Evolutionary conservation across 2,329 filamentous ascomycete species (phyloP).

Genomic region (Exophiala oligosperma): DNA sequence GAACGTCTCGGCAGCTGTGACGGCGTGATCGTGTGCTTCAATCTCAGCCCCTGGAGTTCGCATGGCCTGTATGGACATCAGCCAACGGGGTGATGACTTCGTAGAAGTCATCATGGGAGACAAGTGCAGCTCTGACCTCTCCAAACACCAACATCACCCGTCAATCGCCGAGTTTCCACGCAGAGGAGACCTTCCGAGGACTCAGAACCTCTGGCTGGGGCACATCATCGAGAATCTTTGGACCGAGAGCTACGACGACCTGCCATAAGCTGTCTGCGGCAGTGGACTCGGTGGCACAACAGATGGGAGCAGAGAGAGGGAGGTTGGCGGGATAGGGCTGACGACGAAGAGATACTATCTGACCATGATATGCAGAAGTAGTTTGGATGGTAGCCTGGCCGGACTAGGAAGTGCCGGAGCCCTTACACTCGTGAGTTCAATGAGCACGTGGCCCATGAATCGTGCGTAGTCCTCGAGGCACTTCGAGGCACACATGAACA

Average conservation of each 20-base stretch:
- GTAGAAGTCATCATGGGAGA: slow-evolving; percentile 31
- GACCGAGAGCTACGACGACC: slow-evolving; percentile 18
- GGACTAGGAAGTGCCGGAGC: too few species aligned
- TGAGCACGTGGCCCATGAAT: too few species aligned
- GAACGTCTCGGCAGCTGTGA: background rate
- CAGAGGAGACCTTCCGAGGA: slow-evolving; percentile 28
- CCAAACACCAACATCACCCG: slow-evolving; percentile 8
- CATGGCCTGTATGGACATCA: slow-evolving; percentile 27
- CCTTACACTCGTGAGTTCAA: too few species aligned
- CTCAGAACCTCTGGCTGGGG: slow-evolving; percentile 31
- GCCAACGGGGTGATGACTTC: slow-evolving; percentile 33
- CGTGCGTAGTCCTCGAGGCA: too few species aligned
- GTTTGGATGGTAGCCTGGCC: too few species aligned
- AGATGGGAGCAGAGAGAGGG: background rate
- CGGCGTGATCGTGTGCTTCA: background rate
- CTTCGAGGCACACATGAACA: too few species aligned
- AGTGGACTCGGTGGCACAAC: background rate
- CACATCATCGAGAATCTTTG: slow-evolving; percentile 32
- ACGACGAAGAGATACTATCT: background rate
- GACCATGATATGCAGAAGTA: too few species aligned
- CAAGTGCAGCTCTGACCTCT: slow-evolving; percentile 27
- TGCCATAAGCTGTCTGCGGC: background rate
- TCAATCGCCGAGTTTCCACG: slow-evolving; percentile 22
- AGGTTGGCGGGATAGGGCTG: background rate
- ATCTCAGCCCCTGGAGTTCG: background rate